Percentiles rank a stretch among this genome's conserved stretches.
These are phyloP conservation scores for Aureobasidium melanogenum DNA, from an alignment of 2,329 filamentous ascomycete species.

Conservation along the genomic window DNA sequence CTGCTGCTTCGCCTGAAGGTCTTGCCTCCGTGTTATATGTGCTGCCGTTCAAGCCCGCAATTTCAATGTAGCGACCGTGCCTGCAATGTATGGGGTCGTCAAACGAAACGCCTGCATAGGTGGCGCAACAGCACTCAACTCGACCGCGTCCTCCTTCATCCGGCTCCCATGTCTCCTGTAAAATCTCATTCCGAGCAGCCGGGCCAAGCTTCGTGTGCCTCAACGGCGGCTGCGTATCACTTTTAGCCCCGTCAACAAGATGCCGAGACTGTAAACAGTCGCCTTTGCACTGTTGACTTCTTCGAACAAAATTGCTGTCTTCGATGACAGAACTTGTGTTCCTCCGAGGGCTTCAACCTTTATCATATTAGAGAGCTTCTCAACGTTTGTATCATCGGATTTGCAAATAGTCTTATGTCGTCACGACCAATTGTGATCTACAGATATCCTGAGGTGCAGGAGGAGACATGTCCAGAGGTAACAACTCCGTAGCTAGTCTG, in stretches of 20 bases:
- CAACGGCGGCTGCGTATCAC: conserved; percentile 7
- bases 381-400: not conserved
- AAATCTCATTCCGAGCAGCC: conserved; percentile 1
- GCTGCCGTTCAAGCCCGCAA: not conserved
- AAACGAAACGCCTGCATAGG: conserved; percentile 2
- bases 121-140: conserved; percentile 3
- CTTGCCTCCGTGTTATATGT: not conserved
- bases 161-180: not conserved
- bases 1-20: not conserved
- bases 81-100: conserved; percentile 1
- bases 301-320: not conserved
- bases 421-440: not conserved
- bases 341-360: not conserved
- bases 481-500: not conserved
- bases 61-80: not conserved
- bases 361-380: not conserved
- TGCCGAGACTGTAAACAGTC: not conserved
- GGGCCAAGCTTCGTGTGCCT: conserved; percentile 8
- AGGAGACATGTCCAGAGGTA: not conserved
- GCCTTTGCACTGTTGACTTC: not conserved
- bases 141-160: not conserved
- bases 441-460: not conserved
- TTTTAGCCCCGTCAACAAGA: not conserved
- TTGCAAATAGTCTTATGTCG: not conserved
- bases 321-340: not conserved